Evolutionary conservation across 2,329 filamentous ascomycete species (phyloP), one percentile per base, ranked within the genome.

Genomic region (Curvularia sp.): DNA sequence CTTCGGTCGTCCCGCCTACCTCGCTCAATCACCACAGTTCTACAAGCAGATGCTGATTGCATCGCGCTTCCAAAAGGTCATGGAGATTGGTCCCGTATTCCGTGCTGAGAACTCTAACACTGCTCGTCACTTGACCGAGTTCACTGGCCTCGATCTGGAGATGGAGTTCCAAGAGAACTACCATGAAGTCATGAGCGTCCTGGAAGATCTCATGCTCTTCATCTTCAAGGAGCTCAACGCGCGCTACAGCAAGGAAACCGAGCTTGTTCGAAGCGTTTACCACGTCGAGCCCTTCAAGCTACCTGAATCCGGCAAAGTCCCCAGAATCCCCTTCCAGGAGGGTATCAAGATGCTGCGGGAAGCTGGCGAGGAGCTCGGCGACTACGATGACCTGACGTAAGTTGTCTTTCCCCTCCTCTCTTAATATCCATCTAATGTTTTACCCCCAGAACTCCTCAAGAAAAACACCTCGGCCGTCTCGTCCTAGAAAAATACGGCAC

Each of bases 41-140:
- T 93, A 94, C 80, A 95, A 96, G 83, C 91, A 96, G 75, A 88
- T 91, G 78, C 88, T 93, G 75, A 93, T 96, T 76, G 89, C 90
- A 1, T 89, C 89, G 58, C 88, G 90, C 43, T 85, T 90, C 70
- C 86, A 93, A 81, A 86, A 88, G 50, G 91, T 95, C 50, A 92
- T 88, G 79, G 88, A 91, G 71, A 88, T 93, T 54, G 89, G 89
- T 0, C 91, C 91, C 4, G 90, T 95, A 3, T 96, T 94, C 83
- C 84, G 91, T 61, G 91, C 91, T n/a, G 92, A 95, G 78, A 88
- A 94, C 80, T 90, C 87, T 53, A 94, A 94, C 79, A 95, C 91
- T 0, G 89, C 90, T 28, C 85, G 91, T 65, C 91, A 95, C 71
- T 88, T 95, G 88, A 94, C 91, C 10, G 91, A 93, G 83, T 96